Percentiles rank a stretch among this genome's conserved stretches.
phyloP scores from a whole-genome alignment of 2,329 filamentous ascomycete genomes.

The Cladophialophora carrionii region DNA sequence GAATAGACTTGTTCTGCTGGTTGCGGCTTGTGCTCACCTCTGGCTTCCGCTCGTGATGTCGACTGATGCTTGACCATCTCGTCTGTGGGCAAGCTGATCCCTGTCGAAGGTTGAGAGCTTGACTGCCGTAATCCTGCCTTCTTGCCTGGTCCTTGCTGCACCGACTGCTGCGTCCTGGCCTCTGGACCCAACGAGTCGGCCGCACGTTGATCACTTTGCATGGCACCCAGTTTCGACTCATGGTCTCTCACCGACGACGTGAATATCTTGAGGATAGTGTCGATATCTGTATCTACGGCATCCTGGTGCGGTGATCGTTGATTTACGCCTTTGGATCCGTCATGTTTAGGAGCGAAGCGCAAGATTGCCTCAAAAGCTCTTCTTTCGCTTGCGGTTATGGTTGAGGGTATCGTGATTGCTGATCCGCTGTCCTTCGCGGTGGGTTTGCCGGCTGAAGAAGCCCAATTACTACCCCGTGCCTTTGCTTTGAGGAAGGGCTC shows the following conservation, averaged over 20 bases:
- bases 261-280: conserved; percentile 29
- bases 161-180: neutral
- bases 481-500: neutral
- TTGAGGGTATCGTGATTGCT: conserved; percentile 23
- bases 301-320: conserved; percentile 10
- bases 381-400: conserved; percentile 34
- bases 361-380: conserved; percentile 34
- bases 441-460: neutral
- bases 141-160: neutral
- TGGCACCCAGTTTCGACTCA: conserved; percentile 4
- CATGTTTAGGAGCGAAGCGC: conserved; percentile 23
- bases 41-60: neutral
- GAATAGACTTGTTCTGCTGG: neutral
- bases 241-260: conserved; percentile 19
- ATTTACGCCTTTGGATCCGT: conserved; percentile 12
- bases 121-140: neutral
- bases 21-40: neutral
- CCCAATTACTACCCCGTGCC: neutral
- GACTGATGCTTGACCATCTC: no score
- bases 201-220: neutral
- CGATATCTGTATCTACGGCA: conserved; percentile 24
- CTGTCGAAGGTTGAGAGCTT: no score
- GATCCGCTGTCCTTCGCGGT: neutral
- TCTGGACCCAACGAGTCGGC: neutral
- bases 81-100: no score